Percentiles rank a stretch among this genome's conserved stretches.
These are phyloP conservation scores for Alloteropsis angusta DNA, from an alignment of 202 grass and related monocot genomes.

Conservation along the genomic window DNA sequence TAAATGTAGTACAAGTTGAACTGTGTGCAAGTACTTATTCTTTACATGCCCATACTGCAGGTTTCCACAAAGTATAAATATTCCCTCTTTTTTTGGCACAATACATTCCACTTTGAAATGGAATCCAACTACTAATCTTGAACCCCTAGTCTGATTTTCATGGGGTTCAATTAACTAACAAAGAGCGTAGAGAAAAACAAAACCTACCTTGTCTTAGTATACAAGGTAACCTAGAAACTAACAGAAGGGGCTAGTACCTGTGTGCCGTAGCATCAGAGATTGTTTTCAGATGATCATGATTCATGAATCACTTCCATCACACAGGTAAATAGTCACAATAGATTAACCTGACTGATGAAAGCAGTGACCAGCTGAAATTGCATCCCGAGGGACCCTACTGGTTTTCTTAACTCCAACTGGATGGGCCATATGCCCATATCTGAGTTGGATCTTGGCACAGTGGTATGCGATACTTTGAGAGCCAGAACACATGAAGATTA, in stretches of 20 bases:
- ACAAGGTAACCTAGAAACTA: constrained; percentile 8
- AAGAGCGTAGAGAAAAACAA: not conserved
- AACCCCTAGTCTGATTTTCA: not conserved
- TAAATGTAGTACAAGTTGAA: constrained; percentile 2
- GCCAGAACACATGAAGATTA: not conserved
- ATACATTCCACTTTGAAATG: constrained; percentile 9
- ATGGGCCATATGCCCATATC: not conserved
- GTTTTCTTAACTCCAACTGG: not conserved
- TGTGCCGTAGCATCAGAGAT: not conserved
- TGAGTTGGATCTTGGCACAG: not conserved
- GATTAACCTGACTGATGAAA: not conserved
- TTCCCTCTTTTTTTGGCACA: not conserved
- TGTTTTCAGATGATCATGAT: constrained; percentile 3
- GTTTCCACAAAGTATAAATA: not conserved
- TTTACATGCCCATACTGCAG: not conserved
- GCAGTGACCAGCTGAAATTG: not conserved
- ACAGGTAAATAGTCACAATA: not conserved
- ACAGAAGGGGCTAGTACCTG: constrained; percentile 2
- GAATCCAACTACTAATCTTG: not conserved
- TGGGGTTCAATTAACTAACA: constrained; percentile 1
- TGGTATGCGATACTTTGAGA: constrained; percentile 8
- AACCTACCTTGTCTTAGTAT: constrained; percentile 4
- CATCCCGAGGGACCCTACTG: not conserved
- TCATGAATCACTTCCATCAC: constrained; percentile 5
- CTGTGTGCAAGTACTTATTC: not conserved